Evolutionary conservation across 495 filamentous ascomycete species (phyloP).

Genomic region (Glarea lozoyensis): DNA sequence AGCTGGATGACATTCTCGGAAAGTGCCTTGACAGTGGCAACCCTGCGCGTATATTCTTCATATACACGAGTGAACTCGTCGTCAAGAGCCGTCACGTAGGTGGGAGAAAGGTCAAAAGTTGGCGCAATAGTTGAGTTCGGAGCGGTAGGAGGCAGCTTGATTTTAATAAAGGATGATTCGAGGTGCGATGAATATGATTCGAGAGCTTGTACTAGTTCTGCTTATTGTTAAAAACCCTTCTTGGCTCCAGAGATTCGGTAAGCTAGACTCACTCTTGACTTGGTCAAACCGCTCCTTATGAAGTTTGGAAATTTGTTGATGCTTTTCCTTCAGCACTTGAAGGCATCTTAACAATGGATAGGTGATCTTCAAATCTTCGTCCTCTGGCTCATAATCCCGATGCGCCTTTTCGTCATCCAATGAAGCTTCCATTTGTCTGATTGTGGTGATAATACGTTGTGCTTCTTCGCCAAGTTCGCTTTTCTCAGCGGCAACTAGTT

Average conservation of each 20-base stretch:
- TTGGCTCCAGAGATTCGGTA: background rate
- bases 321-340: conserved; percentile 73
- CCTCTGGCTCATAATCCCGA: conserved; percentile 50
- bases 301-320: conserved; percentile 64
- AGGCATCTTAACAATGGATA: conserved; percentile 75
- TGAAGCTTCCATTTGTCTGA: conserved; percentile 88
- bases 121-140: conserved; percentile 66
- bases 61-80: conserved; percentile 88
- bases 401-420: conserved; percentile 64
- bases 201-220: conserved; percentile 87
- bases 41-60: conserved; percentile 81
- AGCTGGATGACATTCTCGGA: conserved; percentile 83
- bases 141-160: conserved; percentile 72
- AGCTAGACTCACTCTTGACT: conserved; percentile 67
- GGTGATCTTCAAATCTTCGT: conserved; percentile 62
- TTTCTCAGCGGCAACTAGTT: conserved; percentile 75
- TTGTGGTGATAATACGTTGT: conserved; percentile 70
- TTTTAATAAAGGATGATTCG: conserved; percentile 72
- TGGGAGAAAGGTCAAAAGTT: conserved; percentile 77
- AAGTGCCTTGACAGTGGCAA: conserved; percentile 62
- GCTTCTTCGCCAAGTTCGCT: conserved; percentile 78
- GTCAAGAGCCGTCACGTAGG: conserved; percentile 82
- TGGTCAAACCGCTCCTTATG: conserved; percentile 89
- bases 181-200: conserved; percentile 93
- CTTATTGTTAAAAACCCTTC: conserved; percentile 7